Base-by-base conservation (phyloP, 2,329 filamentous ascomycete species). In the Chaetothyriales sp. region DNA sequence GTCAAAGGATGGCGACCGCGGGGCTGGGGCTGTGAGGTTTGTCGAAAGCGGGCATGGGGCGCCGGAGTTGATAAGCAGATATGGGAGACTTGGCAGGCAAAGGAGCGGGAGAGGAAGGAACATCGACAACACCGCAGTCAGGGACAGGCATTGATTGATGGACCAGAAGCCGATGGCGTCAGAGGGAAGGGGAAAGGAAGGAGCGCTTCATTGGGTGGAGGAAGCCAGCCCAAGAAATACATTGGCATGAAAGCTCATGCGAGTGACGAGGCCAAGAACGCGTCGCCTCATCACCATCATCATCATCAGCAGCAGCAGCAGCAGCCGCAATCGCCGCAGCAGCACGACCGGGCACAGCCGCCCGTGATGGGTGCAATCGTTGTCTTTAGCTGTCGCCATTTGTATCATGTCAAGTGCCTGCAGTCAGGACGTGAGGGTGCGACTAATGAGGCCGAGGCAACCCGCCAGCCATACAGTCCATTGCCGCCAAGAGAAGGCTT, bases 1-100 rank as follows among this genome's bases (percentile, higher is more conserved):
- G 85, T 89, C 66, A 80, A 82, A 22, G 94, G 92, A 1, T 98
- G 92, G 92, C 77, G 90, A 47, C 89, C 92, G 0, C 76, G 84
- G 29, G 85, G 88, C 0, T 89, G 90, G 50, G 83, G 83, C 0
- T 98, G 94, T 64, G 90, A 95, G 67, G 82, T 82, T 1, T 98
- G 94, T 61, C 82, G 83, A 47, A 78, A 78, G 47, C 76, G 89
- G 5, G 78, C 89, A 1, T 98, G 92, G 90, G 94, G 92, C 0
- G 88, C 89, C 0, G 89, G 89, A 0, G 83, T 88, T 0, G 84
- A 86, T 0, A 77, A 80, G 0, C 77, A 81, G 40, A 77, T 94
- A 1, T 95, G 88, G 73, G 82, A 86, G 48, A 82, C 82, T 0
- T 97, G 88, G 89, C 82, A 92, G 65, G 75, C 77, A 51, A 78